phyloP scores from a whole-genome alignment of 2,329 filamentous ascomycete species.

The Chrysosporium keratinophilum region DNA sequence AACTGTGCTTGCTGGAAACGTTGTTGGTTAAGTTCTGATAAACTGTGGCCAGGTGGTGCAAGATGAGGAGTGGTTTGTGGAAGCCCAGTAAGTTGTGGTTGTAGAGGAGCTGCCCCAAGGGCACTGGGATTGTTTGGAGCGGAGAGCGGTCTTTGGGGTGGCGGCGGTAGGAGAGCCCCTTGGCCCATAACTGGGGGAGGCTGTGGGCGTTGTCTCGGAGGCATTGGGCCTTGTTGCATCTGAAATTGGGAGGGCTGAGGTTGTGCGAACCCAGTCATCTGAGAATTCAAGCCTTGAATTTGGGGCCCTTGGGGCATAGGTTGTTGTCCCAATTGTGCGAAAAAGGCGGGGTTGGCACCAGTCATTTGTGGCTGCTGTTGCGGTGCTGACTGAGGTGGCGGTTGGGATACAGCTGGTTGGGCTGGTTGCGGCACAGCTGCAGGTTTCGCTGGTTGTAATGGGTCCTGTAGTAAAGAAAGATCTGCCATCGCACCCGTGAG shows the following conservation, averaged over 20 bases:
- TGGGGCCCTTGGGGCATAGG: conserved; percentile 11
- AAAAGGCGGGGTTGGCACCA: conserved; percentile 41
- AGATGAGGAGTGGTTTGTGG: conserved; percentile 48
- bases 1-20: conserved; percentile 40
- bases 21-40: conserved; percentile 60
- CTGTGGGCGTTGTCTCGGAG: conserved; percentile 57
- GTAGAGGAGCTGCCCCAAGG: conserved; percentile 64
- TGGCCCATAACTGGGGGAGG: conserved; percentile 54
- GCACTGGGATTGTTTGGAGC: conserved; percentile 71
- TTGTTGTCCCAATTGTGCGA: conserved; percentile 37
- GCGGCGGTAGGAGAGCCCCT: conserved; percentile 61
- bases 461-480: conserved; percentile 52
- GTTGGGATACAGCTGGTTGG: conserved; percentile 37
- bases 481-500: conserved; percentile 62
- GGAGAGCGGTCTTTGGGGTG: conserved; percentile 70
- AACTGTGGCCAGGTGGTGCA: conserved; percentile 63
- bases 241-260: conserved; percentile 24
- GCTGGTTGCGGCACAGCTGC: conserved; percentile 40
- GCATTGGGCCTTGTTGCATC: conserved; percentile 25
- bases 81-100: conserved; percentile 73
- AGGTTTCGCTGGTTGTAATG: conserved; percentile 47
- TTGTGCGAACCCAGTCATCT: conserved; percentile 31
- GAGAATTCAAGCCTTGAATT: conserved; percentile 24
- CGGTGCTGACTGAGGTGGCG: conserved; percentile 34
- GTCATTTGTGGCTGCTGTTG: conserved; percentile 32